Percentiles rank a stretch among this genome's conserved stretches.
These are phyloP conservation scores for Meyerozyma smithsonii DNA, from an alignment of 1,139 yeast species.

Conservation along the genomic window DNA sequence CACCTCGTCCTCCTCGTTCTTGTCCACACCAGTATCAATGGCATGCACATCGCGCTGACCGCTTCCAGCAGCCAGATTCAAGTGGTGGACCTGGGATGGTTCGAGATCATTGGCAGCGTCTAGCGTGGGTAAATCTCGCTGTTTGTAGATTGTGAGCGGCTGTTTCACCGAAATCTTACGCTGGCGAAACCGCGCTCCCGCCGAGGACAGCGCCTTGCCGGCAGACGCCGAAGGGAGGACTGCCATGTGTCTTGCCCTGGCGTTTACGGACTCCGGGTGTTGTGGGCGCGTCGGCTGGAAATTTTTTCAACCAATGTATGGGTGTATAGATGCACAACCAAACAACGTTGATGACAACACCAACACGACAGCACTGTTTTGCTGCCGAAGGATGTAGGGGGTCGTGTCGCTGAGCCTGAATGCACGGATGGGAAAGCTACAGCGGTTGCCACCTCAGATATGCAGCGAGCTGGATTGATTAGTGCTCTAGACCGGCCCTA, in stretches of 20 bases:
- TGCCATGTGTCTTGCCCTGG: neutral
- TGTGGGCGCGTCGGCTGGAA: neutral
- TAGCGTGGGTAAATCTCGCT: slow-evolving; percentile 72
- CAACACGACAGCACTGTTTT: neutral
- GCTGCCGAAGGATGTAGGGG: neutral
- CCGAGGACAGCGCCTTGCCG: slow-evolving; percentile 2
- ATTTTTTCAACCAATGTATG: neutral
- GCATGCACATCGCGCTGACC: slow-evolving; percentile 84
- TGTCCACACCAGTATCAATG: slow-evolving; percentile 96
- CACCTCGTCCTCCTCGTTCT: slow-evolving; percentile 95
- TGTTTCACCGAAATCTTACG: slow-evolving; percentile 89
- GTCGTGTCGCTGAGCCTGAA: neutral
- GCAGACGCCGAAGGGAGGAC: slow-evolving; percentile 2
- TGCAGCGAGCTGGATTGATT: slow-evolving; percentile 1
- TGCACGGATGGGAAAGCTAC: neutral
- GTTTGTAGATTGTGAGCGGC: slow-evolving; percentile 73
- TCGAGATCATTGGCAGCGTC: slow-evolving; percentile 47
- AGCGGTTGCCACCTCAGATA: neutral
- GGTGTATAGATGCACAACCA: neutral
- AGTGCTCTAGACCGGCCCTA: slow-evolving; percentile 1
- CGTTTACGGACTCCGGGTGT: neutral
- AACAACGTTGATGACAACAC: neutral
- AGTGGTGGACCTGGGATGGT: slow-evolving; percentile 42
- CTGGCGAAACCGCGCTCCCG: slow-evolving; percentile 76
- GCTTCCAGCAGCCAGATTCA: slow-evolving; percentile 25